These are phyloP conservation scores for Sphaerobolus stellatus DNA, from an alignment of 1,284 basidiomycete genomes.

Conservation along the genomic window DNA sequence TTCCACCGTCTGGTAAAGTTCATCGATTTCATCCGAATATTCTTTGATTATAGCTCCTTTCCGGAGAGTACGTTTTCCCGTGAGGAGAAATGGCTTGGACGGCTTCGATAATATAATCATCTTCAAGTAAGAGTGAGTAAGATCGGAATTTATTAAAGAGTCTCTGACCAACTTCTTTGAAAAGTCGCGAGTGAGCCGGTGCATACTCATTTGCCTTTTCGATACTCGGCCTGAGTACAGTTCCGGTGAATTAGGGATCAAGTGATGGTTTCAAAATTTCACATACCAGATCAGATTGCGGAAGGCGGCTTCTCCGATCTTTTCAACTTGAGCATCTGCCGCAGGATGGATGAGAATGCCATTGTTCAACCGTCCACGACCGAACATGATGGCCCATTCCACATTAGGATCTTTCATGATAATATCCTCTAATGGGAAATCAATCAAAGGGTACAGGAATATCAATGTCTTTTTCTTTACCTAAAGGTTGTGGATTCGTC, in stretches of 20 bases:
- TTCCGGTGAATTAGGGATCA: not conserved
- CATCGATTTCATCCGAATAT: slow-evolving; percentile 34
- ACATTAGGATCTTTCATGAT: slow-evolving; percentile 32
- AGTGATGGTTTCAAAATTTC: not conserved
- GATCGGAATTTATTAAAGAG: not conserved
- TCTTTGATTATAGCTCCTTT: slow-evolving; percentile 26
- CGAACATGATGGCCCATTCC: slow-evolving; percentile 37
- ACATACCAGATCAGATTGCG: slow-evolving; percentile 37
- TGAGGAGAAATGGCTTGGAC: slow-evolving; percentile 30
- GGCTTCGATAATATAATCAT: slow-evolving; percentile 36
- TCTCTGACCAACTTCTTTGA: slow-evolving; percentile 29
- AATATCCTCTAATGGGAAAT: not conserved
- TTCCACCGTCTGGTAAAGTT: slow-evolving; percentile 23
- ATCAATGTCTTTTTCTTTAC: not conserved
- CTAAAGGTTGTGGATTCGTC: slow-evolving; percentile 16
- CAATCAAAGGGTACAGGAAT: not conserved
- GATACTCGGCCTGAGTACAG: slow-evolving; percentile 31
- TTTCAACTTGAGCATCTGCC: slow-evolving; percentile 29
- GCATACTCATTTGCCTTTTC: slow-evolving; percentile 41
- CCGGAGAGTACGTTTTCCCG: slow-evolving; percentile 30
- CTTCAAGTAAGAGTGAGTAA: slow-evolving; percentile 21
- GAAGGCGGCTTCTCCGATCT: slow-evolving; percentile 28
- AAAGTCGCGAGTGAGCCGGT: slow-evolving; percentile 41
- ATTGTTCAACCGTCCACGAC: slow-evolving; percentile 41
- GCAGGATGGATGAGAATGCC: slow-evolving; percentile 44